A percentile compares a stretch with the other conserved stretches of the same genome.
Evolutionary conservation across 768 basidiomycete genomes (phyloP).

Genomic region (Xerocomellus intermedius): DNA sequence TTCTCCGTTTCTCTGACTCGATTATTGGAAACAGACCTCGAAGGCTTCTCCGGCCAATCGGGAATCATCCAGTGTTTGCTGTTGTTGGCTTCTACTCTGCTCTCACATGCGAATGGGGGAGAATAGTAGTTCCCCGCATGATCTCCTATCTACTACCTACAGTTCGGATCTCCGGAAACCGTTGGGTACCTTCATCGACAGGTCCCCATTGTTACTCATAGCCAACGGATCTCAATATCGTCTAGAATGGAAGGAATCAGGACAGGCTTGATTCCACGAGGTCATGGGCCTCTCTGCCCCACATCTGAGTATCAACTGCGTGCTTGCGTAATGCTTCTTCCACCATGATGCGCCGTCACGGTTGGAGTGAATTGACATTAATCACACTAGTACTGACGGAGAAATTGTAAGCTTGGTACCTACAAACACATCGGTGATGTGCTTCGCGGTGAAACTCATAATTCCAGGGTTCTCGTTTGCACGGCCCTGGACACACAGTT

Average conservation of each 20-base stretch:
- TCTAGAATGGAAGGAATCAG: constrained; percentile 22
- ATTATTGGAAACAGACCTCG: neutral
- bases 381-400: neutral
- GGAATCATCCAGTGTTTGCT: neutral
- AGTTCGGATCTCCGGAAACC: constrained; percentile 4
- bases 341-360: constrained; percentile 1
- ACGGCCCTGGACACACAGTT: constrained; percentile 17
- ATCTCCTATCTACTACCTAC: neutral
- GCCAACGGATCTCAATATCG: constrained; percentile 13
- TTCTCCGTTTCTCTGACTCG: neutral
- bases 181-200: neutral
- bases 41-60: neutral
- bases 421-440: constrained; percentile 2
- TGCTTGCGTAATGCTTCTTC: constrained; percentile 18
- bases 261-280: constrained; percentile 22
- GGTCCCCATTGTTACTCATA: neutral
- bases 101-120: neutral
- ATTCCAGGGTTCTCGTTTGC: constrained; percentile 18
- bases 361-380: constrained; percentile 1
- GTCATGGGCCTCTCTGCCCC: constrained; percentile 10
- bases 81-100: neutral
- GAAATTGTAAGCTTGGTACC: constrained; percentile 8
- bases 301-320: constrained; percentile 1
- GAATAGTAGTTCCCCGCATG: neutral
- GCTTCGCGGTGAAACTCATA: constrained; percentile 11